These are phyloP conservation scores for Mollisiaceae sp. DNA, from an alignment of 2,329 filamentous ascomycete genomes.

Conservation along the genomic window DNA sequence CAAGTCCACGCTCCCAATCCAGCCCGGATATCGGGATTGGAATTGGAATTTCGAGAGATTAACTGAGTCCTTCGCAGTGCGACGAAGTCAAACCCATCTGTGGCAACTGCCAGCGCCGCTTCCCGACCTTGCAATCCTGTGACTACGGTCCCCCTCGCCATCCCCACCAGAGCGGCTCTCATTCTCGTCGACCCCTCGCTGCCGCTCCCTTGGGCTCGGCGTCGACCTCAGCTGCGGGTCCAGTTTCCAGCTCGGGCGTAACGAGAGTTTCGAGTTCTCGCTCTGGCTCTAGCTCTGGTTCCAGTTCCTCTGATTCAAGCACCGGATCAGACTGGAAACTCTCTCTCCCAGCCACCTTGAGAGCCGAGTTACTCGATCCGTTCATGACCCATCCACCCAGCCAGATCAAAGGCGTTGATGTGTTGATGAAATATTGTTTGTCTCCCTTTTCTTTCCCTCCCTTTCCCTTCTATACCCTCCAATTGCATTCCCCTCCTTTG, in stretches of 20 bases:
- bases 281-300: neutral
- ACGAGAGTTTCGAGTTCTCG: neutral
- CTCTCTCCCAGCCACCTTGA: conserved; percentile 9
- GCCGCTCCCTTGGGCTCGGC: neutral
- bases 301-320: neutral
- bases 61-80: conserved; percentile 15
- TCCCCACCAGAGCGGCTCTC: neutral
- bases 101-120: conserved; percentile 22
- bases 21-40: neutral
- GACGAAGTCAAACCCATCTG: conserved; percentile 27
- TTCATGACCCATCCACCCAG: conserved; percentile 25
- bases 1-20: neutral
- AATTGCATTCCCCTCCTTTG: neutral
- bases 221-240: too few species aligned
- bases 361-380: conserved; percentile 21
- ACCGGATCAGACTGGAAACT: neutral
- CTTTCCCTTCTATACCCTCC: neutral
- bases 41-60: too few species aligned
- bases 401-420: conserved; percentile 21
- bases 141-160: conserved; percentile 9
- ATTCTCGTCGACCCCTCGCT: neutral
- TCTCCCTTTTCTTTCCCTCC: neutral
- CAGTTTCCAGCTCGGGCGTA: neutral
- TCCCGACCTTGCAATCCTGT: conserved; percentile 13
- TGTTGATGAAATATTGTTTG: conserved; percentile 29